Conservation (phyloP, 2,329 filamentous ascomycete genomes). For the Mycosphaerella sp. region DNA sequence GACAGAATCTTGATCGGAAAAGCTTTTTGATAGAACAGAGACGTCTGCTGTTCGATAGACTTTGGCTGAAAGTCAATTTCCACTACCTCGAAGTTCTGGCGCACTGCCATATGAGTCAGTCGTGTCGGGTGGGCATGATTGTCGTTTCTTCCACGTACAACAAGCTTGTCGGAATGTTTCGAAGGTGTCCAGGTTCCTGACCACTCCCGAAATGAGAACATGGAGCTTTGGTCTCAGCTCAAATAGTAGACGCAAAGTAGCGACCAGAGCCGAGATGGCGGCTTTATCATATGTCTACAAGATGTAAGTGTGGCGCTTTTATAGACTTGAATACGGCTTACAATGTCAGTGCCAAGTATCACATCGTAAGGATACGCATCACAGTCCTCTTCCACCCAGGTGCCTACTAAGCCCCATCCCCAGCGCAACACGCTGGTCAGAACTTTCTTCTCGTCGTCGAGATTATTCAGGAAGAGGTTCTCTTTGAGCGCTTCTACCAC, state of each 20-base stretch:
- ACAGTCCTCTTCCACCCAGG: slow-evolving; percentile 51
- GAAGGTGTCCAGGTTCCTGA: slow-evolving; percentile 66
- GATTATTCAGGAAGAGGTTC: slow-evolving; percentile 62
- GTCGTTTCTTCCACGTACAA: slow-evolving; percentile 34
- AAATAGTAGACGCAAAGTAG: slow-evolving; percentile 59
- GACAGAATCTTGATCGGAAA: slow-evolving; percentile 33
- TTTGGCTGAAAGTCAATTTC: slow-evolving; percentile 31
- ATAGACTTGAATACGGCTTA: slow-evolving; percentile 32
- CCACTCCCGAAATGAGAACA: slow-evolving; percentile 63
- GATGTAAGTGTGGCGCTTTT: slow-evolving; percentile 11
- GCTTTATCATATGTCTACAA: slow-evolving; percentile 63
- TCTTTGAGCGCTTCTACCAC: slow-evolving; percentile 62
- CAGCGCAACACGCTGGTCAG: slow-evolving; percentile 55
- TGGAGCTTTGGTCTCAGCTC: slow-evolving; percentile 50
- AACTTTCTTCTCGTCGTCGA: slow-evolving; percentile 48
- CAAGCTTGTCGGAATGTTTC: slow-evolving; percentile 57
- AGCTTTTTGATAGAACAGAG: slow-evolving; percentile 34
- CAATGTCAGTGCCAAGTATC: slow-evolving; percentile 68
- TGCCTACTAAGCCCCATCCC: slow-evolving; percentile 55
- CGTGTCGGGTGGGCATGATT: neutral
- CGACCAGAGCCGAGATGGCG: slow-evolving; percentile 58
- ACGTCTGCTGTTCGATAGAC: slow-evolving; percentile 31
- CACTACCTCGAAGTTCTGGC: slow-evolving; percentile 29
- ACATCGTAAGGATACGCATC: slow-evolving; percentile 50
- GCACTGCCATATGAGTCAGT: slow-evolving; percentile 19